Evolutionary conservation across 148 eudicot genomes (phyloP), one percentile per base, ranked within the genome.

Genomic region (Camellia japonica): DNA sequence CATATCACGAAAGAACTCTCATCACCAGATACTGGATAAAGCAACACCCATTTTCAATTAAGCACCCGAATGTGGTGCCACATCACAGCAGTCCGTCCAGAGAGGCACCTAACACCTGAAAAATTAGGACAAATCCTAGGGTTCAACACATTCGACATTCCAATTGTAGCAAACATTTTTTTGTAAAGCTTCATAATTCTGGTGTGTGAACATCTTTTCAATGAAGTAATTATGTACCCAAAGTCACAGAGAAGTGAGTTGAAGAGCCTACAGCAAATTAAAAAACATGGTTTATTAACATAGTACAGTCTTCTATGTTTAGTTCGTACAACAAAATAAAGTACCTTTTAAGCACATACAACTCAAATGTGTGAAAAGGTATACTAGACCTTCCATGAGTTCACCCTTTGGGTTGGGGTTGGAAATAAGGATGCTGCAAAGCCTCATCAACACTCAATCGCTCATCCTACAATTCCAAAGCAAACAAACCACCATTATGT

Each of bases 371-470:
- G 12, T 58, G 54, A 46, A n/a, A 51, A 15, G 58, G 70, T 15
- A 16, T 41, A 59, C 74, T 20, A 18, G 60, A 49, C 20, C 12
- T 19, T 77, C 73, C 61, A 61, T 16, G 73, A 75, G 42, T 60
- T 77, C 80, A 79, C 51, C 71, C 77, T 58, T 61, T 18, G 63
- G 82, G 84, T 76, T 83, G 73, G 8, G 54, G 67, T 15, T 85
- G 80, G 82, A 95, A 95, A 80, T 93, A 95, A 66, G 92, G 94
- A 85, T 95, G 99, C 76, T 74, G 89, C 78, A 95, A 64, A 76
- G 99, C 99, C 47, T 95, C 99, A 80, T 95, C 99, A 75, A 92
- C 97, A 69, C 89, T 88, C 66, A 88, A 76, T 71, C 99, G 88
- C 77, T 93, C 94, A 83, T 95, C 99, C 99, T 94, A 82, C 30